Evolutionary conservation across 73 alveolate species (phyloP).

Genomic region (Symbiodinium natans): DNA sequence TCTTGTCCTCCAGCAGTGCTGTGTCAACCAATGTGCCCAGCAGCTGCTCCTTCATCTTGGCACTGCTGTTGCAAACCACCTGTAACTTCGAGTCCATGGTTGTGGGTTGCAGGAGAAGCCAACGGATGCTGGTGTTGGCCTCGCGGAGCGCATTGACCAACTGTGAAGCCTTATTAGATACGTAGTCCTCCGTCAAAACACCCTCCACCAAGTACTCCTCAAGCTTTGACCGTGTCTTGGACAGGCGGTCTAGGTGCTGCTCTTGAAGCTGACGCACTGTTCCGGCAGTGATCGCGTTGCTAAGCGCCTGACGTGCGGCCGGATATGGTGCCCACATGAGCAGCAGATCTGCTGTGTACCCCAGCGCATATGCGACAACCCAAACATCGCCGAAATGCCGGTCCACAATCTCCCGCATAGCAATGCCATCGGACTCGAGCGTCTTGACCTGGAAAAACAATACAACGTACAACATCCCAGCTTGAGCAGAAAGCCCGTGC

Average conservation of each 20-base stretch:
- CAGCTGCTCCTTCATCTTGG: slow-evolving; percentile 39
- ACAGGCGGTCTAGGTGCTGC: slow-evolving; percentile 60
- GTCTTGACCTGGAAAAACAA: slow-evolving; percentile 48
- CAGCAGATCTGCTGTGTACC: not conserved
- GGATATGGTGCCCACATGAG: slow-evolving; percentile 88
- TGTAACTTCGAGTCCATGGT: slow-evolving; percentile 56
- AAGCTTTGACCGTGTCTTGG: slow-evolving; percentile 35
- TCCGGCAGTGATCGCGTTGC: slow-evolving; percentile 53
- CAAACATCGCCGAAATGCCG: slow-evolving; percentile 74
- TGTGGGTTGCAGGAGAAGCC: slow-evolving; percentile 61
- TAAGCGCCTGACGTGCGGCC: slow-evolving; percentile 50
- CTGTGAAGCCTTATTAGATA: slow-evolving; percentile 48
- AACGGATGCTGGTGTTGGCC: slow-evolving; percentile 88
- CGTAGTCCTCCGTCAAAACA: slow-evolving; percentile 54
- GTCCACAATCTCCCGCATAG: slow-evolving; percentile 74
- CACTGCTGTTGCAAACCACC: slow-evolving; percentile 40
- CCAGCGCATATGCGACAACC: slow-evolving; percentile 80
- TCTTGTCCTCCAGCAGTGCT: slow-evolving; percentile 11
- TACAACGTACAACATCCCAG: slow-evolving; percentile 39
- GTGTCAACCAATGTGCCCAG: slow-evolving; percentile 64
- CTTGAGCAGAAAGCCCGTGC: slow-evolving; percentile 62
- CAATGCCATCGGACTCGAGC: slow-evolving; percentile 47
- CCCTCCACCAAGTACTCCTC: slow-evolving; percentile 58
- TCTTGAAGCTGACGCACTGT: slow-evolving; percentile 81
- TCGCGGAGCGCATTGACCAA: slow-evolving; percentile 28